phyloP scores from a whole-genome alignment of 2,329 filamentous ascomycete species.

The Hypoxylon sp. region DNA sequence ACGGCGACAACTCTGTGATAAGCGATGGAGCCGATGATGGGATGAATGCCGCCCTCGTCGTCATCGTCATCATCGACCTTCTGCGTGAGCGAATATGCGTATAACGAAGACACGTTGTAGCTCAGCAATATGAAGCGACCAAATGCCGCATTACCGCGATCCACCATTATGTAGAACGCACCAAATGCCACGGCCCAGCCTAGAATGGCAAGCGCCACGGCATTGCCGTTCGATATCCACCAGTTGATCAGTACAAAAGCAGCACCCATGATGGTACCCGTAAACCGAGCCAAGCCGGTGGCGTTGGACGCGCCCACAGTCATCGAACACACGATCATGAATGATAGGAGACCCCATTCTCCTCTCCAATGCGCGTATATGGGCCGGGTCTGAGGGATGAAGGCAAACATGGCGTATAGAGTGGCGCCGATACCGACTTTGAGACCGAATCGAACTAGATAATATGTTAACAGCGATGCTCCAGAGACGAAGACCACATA shows the following conservation, averaged over 20 bases:
- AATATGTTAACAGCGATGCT: constrained; percentile 35
- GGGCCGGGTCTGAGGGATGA: constrained; percentile 78
- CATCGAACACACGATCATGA: constrained; percentile 98
- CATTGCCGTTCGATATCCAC: constrained; percentile 78
- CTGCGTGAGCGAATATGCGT: constrained; percentile 88
- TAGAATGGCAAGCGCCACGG: constrained; percentile 77
- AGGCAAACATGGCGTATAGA: constrained; percentile 88
- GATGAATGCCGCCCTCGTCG: constrained; percentile 84
- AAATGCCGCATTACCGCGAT: constrained; percentile 83
- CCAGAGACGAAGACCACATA: neutral
- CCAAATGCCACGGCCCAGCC: constrained; percentile 83
- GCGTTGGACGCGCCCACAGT: constrained; percentile 96
- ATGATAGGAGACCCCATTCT: constrained; percentile 95
- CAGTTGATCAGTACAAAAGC: constrained; percentile 78
- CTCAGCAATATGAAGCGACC: constrained; percentile 93
- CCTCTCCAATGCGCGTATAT: constrained; percentile 89
- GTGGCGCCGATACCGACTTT: constrained; percentile 93
- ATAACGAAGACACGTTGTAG: constrained; percentile 94
- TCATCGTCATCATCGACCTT: constrained; percentile 83
- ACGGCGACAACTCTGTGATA: constrained; percentile 89
- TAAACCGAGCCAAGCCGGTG: constrained; percentile 84
- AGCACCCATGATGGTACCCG: constrained; percentile 86
- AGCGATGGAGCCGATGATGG: constrained; percentile 87
- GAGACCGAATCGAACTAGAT: constrained; percentile 74
- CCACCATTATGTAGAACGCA: constrained; percentile 91